A percentile compares a stretch with the other conserved stretches of the same genome.
phyloP scores from a whole-genome alignment of 768 basidiomycete species.

The Mycena belliarum region DNA sequence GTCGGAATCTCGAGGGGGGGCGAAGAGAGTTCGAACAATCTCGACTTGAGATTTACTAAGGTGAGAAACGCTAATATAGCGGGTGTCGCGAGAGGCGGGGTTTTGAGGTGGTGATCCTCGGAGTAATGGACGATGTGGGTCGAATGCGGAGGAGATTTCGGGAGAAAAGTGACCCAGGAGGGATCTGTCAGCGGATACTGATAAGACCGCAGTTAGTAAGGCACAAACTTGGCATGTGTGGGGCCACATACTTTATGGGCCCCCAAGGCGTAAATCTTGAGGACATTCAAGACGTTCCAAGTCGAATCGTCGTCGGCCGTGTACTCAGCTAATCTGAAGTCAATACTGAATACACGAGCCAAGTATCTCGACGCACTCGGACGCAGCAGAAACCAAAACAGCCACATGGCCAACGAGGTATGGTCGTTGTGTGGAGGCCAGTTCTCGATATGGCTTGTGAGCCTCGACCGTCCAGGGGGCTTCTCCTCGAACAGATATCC shows the following conservation, averaged over 20 bases:
- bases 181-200: constrained; percentile 65
- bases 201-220: constrained; percentile 12
- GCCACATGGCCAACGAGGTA: constrained; percentile 71
- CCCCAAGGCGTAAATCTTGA: constrained; percentile 66
- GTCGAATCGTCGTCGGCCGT: constrained; percentile 37
- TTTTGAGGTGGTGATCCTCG: constrained; percentile 44
- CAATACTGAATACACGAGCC: not conserved
- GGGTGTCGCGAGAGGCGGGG: constrained; percentile 66
- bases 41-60: constrained; percentile 42
- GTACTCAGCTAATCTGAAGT: constrained; percentile 46
- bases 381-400: constrained; percentile 72
- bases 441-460: constrained; percentile 39
- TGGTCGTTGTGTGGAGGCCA: constrained; percentile 61
- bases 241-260: constrained; percentile 52
- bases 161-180: constrained; percentile 60
- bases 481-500: constrained; percentile 64
- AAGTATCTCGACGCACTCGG: constrained; percentile 46
- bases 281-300: constrained; percentile 47
- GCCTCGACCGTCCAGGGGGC: constrained; percentile 55
- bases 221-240: constrained; percentile 1
- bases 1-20: constrained; percentile 34
- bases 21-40: constrained; percentile 30
- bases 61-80: constrained; percentile 73
- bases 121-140: constrained; percentile 44
- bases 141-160: constrained; percentile 28